Evolutionary conservation across 257 asterid genomes (phyloP).

Genomic region (Gynochthodes officinalis): DNA sequence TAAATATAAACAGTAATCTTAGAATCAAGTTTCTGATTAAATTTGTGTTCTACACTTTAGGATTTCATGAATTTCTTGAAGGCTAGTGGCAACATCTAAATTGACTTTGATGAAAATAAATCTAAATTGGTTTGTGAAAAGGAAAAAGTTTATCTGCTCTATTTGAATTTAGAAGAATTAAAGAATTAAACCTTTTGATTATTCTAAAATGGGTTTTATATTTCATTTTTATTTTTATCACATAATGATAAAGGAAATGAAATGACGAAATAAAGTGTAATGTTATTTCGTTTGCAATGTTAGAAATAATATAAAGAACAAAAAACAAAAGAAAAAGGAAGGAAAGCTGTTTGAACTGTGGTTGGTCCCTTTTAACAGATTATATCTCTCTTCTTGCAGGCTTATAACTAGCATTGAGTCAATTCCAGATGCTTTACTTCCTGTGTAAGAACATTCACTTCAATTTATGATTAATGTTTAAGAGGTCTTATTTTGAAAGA

Average conservation of each 20-base stretch:
- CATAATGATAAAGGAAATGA: not conserved
- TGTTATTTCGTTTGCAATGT: not conserved
- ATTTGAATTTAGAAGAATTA: not conserved
- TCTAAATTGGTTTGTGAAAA: not conserved
- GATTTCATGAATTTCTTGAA: no score
- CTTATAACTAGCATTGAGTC: constrained; percentile 53
- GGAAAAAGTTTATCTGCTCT: not conserved
- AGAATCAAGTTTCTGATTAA: not conserved
- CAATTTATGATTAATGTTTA: not conserved
- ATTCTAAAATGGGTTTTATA: not conserved
- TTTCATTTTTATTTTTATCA: not conserved
- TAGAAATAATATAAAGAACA: no score
- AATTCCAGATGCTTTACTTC: constrained; percentile 77
- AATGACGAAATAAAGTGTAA: not conserved
- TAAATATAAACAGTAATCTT: not conserved
- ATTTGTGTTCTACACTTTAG: no score
- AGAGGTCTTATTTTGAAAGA: not conserved
- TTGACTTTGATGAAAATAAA: no score
- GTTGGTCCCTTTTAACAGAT: constrained; percentile 9
- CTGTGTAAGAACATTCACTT: constrained; percentile 43
- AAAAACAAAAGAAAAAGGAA: not conserved
- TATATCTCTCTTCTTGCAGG: constrained; percentile 29
- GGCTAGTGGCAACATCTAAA: no score
- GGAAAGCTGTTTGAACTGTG: not conserved
- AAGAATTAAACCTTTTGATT: not conserved